A percentile compares a stretch with the other conserved stretches of the same genome.
Conservation (phyloP, 345 rosid species). For the Anacardium occidentale region DNA sequence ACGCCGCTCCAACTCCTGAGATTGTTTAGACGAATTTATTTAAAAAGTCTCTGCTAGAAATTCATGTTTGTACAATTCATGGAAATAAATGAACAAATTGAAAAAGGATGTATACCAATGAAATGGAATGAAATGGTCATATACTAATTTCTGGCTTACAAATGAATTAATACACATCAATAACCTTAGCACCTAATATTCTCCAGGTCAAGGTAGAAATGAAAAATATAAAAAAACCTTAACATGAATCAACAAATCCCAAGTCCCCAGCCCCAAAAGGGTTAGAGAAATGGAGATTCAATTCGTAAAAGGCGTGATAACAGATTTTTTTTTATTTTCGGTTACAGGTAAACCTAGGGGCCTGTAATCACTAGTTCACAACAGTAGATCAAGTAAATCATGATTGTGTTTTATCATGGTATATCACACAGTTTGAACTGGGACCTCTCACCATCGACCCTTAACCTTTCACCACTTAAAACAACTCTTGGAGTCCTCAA, state of each 20-base stretch:
- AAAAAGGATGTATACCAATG: background rate
- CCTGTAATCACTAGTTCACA: no score
- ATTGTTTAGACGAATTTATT: background rate
- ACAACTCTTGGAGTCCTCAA: no score
- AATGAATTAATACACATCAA: background rate
- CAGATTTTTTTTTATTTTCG: no score
- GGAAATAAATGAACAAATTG: background rate
- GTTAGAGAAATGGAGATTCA: background rate
- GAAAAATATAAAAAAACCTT: no score
- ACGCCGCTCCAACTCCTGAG: slow-evolving; percentile 76
- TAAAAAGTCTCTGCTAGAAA: background rate
- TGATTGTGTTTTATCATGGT: no score
- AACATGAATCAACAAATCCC: background rate
- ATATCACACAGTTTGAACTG: no score
- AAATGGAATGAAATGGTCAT: background rate
- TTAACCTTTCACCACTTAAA: no score
- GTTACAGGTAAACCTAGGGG: no score
- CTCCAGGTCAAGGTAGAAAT: background rate
- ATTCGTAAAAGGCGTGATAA: background rate
- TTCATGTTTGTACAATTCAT: background rate
- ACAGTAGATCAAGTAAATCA: no score
- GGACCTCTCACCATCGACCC: no score
- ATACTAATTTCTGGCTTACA: background rate
- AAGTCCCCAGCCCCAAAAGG: background rate
- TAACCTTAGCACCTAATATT: background rate